phyloP scores from a whole-genome alignment of 768 basidiomycete genomes.

The Tylopilus balloui region DNA sequence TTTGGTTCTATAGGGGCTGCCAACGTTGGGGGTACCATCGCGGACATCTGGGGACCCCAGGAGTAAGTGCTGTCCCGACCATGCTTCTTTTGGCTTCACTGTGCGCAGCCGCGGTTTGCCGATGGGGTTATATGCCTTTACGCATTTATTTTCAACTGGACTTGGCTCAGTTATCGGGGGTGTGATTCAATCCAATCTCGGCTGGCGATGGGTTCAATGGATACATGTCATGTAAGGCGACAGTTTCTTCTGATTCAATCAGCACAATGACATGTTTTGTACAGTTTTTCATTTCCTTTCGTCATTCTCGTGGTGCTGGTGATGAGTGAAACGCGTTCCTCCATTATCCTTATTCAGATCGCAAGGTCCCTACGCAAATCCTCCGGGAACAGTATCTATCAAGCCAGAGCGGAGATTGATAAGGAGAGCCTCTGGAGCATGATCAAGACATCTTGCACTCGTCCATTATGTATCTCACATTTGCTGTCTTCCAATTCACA shows the following conservation, averaged over 20 bases:
- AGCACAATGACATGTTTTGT: not conserved
- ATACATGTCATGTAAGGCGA: slow-evolving; percentile 53
- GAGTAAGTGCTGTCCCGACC: slow-evolving; percentile 40
- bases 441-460: slow-evolving; percentile 63
- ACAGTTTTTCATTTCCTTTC: slow-evolving; percentile 50
- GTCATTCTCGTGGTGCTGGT: slow-evolving; percentile 46
- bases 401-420: slow-evolving; percentile 60
- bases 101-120: slow-evolving; percentile 60
- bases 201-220: slow-evolving; percentile 85
- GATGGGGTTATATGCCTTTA: slow-evolving; percentile 65
- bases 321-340: slow-evolving; percentile 69
- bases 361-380: slow-evolving; percentile 61
- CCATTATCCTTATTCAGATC: slow-evolving; percentile 63
- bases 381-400: slow-evolving; percentile 57
- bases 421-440: slow-evolving; percentile 47
- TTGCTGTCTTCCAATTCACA: not conserved
- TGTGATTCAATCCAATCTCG: slow-evolving; percentile 60
- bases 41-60: slow-evolving; percentile 62
- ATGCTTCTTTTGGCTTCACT: not conserved
- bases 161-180: slow-evolving; percentile 61
- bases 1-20: slow-evolving; percentile 62
- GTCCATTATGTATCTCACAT: slow-evolving; percentile 57
- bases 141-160: slow-evolving; percentile 53
- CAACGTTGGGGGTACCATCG: slow-evolving; percentile 64
- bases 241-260: not conserved